Evolutionary conservation across 169 alveolate genomes (phyloP).

Genomic region (Plasmodium fragile): DNA sequence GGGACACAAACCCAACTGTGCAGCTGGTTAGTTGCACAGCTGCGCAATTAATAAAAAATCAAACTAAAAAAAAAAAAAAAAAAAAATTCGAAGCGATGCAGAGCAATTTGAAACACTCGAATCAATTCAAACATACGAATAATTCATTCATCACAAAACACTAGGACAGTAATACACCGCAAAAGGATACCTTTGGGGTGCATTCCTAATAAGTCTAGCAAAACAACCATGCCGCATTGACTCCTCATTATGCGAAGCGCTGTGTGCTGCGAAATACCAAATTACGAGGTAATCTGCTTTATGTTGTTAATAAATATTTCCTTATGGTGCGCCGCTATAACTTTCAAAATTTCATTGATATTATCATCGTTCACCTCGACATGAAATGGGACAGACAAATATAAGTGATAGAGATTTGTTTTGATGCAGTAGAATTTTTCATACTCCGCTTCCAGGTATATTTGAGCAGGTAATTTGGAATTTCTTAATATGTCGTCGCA

Average conservation of each 20-base stretch:
- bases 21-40: background rate
- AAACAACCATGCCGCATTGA: background rate
- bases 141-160: background rate
- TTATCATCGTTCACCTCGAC: slow-evolving; percentile 63
- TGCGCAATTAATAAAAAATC: background rate
- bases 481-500: slow-evolving; percentile 71
- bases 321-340: slow-evolving; percentile 60
- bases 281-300: slow-evolving; percentile 41
- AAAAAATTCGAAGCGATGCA: background rate
- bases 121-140: background rate
- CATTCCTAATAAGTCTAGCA: background rate
- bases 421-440: slow-evolving; percentile 60
- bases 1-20: background rate
- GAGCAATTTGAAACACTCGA: background rate
- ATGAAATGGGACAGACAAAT: slow-evolving; percentile 68
- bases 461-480: slow-evolving; percentile 68
- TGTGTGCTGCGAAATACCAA: background rate
- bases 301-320: slow-evolving; percentile 74
- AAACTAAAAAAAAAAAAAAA: background rate
- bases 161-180: background rate
- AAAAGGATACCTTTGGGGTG: background rate
- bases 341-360: slow-evolving; percentile 70
- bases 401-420: slow-evolving; percentile 65
- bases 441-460: slow-evolving; percentile 59
- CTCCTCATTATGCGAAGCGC: background rate